Conservation (phyloP, 2,329 filamentous ascomycete species). For the Scedosporium aurantiacum region DNA sequence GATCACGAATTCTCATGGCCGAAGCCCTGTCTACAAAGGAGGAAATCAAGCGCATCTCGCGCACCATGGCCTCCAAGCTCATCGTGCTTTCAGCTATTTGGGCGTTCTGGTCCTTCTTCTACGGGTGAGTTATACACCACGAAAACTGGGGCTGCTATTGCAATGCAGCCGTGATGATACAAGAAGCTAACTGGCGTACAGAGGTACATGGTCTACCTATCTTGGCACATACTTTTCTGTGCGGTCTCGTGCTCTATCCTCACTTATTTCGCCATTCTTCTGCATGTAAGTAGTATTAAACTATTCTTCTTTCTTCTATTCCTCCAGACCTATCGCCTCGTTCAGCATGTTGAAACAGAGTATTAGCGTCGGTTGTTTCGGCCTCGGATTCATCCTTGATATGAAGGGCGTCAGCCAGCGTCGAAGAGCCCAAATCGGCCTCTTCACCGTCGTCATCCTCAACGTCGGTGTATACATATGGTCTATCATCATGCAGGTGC, state of each 20-base stretch:
- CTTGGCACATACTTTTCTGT: constrained; percentile 12
- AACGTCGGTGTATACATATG: constrained; percentile 38
- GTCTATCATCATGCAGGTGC: constrained; percentile 35
- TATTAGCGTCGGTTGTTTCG: constrained; percentile 31
- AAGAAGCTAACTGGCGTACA: constrained; percentile 8
- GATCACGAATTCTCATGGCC: constrained; percentile 28
- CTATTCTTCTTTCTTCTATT: no score
- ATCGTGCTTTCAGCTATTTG: constrained; percentile 27
- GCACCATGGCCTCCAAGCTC: constrained; percentile 26
- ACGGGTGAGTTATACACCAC: constrained; percentile 15
- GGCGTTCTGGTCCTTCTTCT: constrained; percentile 36
- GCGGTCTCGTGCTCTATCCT: constrained; percentile 12
- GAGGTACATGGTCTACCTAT: constrained; percentile 29
- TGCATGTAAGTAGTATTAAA: constrained; percentile 27
- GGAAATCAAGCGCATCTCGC: constrained; percentile 27
- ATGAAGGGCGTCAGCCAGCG: constrained; percentile 27
- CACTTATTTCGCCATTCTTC: constrained; percentile 27
- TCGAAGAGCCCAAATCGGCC: constrained; percentile 32
- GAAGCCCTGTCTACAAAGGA: constrained; percentile 27
- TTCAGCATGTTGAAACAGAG: no score
- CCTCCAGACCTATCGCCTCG: no score
- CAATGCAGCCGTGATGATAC: neutral
- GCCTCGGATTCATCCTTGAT: constrained; percentile 33
- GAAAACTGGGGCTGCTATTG: no score
- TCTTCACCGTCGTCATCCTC: constrained; percentile 31